Conservation (phyloP, 2,329 filamentous ascomycete genomes). For the Lachnellula subtilissima region DNA sequence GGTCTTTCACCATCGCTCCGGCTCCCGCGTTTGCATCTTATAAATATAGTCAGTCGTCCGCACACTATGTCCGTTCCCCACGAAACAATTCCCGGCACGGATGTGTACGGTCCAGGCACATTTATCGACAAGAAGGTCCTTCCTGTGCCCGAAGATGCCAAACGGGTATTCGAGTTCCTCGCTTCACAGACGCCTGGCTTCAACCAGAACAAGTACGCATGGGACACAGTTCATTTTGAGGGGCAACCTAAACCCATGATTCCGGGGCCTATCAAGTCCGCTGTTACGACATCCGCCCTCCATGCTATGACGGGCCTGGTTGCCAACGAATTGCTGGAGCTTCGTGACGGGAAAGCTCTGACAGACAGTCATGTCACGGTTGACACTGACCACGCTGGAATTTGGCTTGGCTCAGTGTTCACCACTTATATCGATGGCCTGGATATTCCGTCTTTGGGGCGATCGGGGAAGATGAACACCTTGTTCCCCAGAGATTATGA, state of each 20-base stretch:
- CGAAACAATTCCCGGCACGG: background rate
- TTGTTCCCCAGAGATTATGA: conserved; percentile 3
- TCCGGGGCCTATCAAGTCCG: conserved; percentile 41
- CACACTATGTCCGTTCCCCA: too few species aligned
- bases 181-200: conserved; percentile 38
- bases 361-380: conserved; percentile 1
- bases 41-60: too few species aligned
- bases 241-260: conserved; percentile 37
- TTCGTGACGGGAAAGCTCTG: conserved; percentile 16
- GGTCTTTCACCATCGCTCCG: too few species aligned
- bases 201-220: conserved; percentile 31
- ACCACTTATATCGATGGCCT: conserved; percentile 4
- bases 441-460: background rate
- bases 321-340: conserved; percentile 36
- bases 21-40: too few species aligned
- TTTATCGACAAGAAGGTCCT: conserved; percentile 35
- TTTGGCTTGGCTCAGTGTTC: conserved; percentile 3
- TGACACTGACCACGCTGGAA: conserved; percentile 11
- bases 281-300: conserved; percentile 37
- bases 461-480: background rate
- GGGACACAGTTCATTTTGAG: conserved; percentile 35
- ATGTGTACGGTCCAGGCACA: conserved; percentile 38
- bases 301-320: conserved; percentile 41
- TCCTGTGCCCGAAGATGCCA: conserved; percentile 35
- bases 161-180: conserved; percentile 36